Conservation (phyloP, 805 yeast species). For the Ogataea methylovora region DNA sequence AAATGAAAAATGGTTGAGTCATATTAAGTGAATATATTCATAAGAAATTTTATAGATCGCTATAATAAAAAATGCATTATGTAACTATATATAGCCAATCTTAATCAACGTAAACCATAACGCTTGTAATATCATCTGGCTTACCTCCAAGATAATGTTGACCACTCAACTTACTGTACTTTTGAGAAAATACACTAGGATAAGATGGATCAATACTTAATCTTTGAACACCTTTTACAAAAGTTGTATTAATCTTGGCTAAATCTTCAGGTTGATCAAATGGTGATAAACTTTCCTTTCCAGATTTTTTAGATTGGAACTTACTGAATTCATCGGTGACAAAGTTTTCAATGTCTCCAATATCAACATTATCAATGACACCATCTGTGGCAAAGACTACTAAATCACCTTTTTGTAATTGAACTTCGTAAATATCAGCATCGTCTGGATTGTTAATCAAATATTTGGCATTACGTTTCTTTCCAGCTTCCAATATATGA, state of each 20-base stretch:
- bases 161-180: constrained; percentile 56
- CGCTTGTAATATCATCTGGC: constrained; percentile 88
- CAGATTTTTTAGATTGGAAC: constrained; percentile 5
- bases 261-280: constrained; percentile 23
- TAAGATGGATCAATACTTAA: constrained; percentile 66
- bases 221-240: constrained; percentile 60
- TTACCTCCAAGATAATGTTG: constrained; percentile 83
- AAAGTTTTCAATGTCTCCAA: constrained; percentile 63
- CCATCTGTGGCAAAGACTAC: constrained; percentile 91
- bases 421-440: constrained; percentile 61
- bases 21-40: too few species aligned
- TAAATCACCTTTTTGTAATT: constrained; percentile 64
- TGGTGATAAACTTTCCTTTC: neutral
- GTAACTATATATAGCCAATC: neutral
- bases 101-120: constrained; percentile 54
- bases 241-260: constrained; percentile 38
- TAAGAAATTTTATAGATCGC: too few species aligned
- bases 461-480: constrained; percentile 48
- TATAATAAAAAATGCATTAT: too few species aligned
- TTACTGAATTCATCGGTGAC: constrained; percentile 45
- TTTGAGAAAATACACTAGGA: constrained; percentile 84
- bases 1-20: too few species aligned
- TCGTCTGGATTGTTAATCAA: constrained; percentile 64
- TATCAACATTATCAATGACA: constrained; percentile 74
- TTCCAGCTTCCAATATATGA: constrained; percentile 45